A percentile compares a stretch with the other conserved stretches of the same genome.
Evolutionary conservation across 176 grass and related monocot genomes (phyloP).

Genomic region (bread wheat (Triticum aestivum)): DNA sequence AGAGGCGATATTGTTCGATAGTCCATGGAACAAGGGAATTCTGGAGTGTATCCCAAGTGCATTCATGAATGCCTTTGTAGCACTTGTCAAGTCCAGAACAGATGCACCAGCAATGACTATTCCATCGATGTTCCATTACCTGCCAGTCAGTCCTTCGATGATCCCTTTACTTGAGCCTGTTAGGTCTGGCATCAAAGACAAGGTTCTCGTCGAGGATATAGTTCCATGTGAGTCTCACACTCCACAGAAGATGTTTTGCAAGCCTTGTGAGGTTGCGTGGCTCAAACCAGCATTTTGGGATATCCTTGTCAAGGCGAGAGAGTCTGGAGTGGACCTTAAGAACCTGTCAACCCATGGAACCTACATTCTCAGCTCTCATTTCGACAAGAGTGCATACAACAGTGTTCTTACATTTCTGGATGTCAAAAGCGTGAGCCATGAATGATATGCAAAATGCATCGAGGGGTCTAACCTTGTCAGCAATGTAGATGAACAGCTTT

Average conservation of each 20-base stretch:
- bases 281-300: conserved; percentile 50
- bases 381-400: conserved; percentile 45
- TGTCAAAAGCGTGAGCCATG: conserved; percentile 29
- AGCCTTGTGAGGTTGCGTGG: conserved; percentile 43
- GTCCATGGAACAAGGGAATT: conserved; percentile 79
- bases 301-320: conserved; percentile 42
- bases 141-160: conserved; percentile 39
- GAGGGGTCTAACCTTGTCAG: conserved; percentile 46
- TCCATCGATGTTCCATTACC: conserved; percentile 45
- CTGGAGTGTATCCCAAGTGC: conserved; percentile 59
- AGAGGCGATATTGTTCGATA: conserved; percentile 64
- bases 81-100: conserved; percentile 41
- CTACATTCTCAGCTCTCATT: conserved; percentile 51
- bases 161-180: conserved; percentile 51
- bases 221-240: conserved; percentile 54
- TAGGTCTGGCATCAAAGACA: conserved; percentile 53
- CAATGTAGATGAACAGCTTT: conserved; percentile 38
- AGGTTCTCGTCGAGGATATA: conserved; percentile 46
- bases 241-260: conserved; percentile 63
- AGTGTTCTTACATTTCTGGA: conserved; percentile 51
- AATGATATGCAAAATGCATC: conserved; percentile 75
- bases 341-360: conserved; percentile 55
- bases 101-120: conserved; percentile 35
- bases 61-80: conserved; percentile 57
- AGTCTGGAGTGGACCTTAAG: conserved; percentile 33